Conservation (phyloP, 257 asterid genomes). For the Nyctanthes arbortristis region DNA sequence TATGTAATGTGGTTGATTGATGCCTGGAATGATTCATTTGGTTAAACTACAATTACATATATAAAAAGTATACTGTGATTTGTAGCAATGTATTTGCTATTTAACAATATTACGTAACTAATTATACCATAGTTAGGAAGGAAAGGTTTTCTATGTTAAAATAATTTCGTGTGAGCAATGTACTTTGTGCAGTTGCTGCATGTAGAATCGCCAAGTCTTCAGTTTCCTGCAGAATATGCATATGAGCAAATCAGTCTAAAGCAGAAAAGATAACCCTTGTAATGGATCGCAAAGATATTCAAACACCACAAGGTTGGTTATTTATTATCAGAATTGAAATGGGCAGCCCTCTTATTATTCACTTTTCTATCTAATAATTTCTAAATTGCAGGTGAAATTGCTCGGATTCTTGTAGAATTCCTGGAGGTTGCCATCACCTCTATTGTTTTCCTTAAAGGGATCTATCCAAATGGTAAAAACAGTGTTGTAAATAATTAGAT, state of each 20-base stretch:
- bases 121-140: background rate
- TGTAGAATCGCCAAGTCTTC: background rate
- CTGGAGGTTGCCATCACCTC: constrained; percentile 85
- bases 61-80: background rate
- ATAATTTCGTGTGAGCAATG: background rate
- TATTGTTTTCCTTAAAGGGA: constrained; percentile 75
- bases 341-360: background rate
- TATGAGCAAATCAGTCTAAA: background rate
- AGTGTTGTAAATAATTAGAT: background rate
- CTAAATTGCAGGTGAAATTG: constrained; percentile 56
- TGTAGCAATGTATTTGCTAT: no score
- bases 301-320: constrained; percentile 54
- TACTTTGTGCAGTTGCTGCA: background rate
- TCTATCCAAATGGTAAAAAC: constrained; percentile 71
- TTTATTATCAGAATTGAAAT: background rate
- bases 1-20: background rate
- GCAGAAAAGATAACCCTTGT: background rate
- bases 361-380: background rate
- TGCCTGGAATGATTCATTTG: background rate
- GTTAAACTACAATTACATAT: background rate
- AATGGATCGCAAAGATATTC: constrained; percentile 56
- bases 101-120: no score
- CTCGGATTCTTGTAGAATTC: constrained; percentile 68
- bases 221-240: background rate
- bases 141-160: no score